Conservation (phyloP, 2,329 filamentous ascomycete species). For the Colletotrichum sp. region DNA sequence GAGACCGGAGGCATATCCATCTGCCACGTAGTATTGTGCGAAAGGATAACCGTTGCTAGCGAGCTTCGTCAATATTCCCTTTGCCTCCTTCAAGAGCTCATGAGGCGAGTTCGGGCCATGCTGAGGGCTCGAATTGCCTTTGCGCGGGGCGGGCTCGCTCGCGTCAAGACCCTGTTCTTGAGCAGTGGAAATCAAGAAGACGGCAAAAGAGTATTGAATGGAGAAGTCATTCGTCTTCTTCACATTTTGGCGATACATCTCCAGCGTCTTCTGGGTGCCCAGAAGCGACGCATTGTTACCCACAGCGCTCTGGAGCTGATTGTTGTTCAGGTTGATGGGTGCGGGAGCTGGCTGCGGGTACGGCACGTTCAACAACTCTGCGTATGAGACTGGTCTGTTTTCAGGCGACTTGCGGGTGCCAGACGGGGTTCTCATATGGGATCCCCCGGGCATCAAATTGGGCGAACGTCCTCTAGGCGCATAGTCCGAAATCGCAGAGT, state of each 20-base stretch:
- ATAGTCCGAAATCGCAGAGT: constrained; percentile 76
- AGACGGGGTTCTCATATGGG: constrained; percentile 53
- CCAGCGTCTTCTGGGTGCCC: constrained; percentile 89
- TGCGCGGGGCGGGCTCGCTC: constrained; percentile 50
- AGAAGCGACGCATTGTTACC: constrained; percentile 91
- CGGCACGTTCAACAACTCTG: constrained; percentile 68
- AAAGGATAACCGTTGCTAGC: constrained; percentile 92
- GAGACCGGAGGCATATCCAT: constrained; percentile 91
- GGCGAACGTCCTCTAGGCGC: constrained; percentile 68
- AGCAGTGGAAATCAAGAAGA: constrained; percentile 90
- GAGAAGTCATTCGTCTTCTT: constrained; percentile 94
- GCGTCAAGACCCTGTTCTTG: constrained; percentile 73
- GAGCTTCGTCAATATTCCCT: constrained; percentile 84
- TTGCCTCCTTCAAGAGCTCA: constrained; percentile 84
- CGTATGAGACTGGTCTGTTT: constrained; percentile 57
- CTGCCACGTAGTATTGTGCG: constrained; percentile 95
- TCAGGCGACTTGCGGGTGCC: constrained; percentile 61
- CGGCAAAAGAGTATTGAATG: constrained; percentile 94
- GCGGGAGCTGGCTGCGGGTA: constrained; percentile 79
- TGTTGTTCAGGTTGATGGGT: constrained; percentile 79
- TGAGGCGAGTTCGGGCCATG: constrained; percentile 56
- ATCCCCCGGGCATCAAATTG: constrained; percentile 44
- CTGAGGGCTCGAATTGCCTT: constrained; percentile 51
- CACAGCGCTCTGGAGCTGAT: constrained; percentile 77
- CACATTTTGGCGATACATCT: constrained; percentile 96